phyloP scores from a whole-genome alignment of 2,329 filamentous ascomycete species.

The Claviceps purpurea region DNA sequence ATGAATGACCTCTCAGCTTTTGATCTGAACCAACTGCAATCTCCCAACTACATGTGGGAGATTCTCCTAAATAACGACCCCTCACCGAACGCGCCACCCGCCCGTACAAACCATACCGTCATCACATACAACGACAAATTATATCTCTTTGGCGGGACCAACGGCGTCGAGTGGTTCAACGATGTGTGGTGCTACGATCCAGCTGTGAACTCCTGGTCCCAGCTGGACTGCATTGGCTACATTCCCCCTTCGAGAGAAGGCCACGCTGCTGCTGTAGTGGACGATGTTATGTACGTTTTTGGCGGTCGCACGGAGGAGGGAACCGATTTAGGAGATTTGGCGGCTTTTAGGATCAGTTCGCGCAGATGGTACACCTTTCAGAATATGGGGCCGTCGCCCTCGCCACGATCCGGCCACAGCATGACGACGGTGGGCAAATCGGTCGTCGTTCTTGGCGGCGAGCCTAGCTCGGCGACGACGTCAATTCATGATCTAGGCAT shows the following conservation, averaged over 20 bases:
- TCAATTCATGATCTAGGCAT: conserved; percentile 75
- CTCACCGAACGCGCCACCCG: conserved; percentile 54
- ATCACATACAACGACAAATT: conserved; percentile 87
- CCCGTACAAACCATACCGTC: conserved; percentile 87
- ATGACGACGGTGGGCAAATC: conserved; percentile 94
- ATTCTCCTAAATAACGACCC: conserved; percentile 58
- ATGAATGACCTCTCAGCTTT: conserved; percentile 97
- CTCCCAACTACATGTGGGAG: conserved; percentile 86
- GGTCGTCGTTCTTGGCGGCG: conserved; percentile 82
- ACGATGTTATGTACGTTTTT: conserved; percentile 99
- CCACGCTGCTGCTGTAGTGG: conserved; percentile 83
- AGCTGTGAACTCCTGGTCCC: conserved; percentile 65
- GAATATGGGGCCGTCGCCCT: conserved; percentile 96
- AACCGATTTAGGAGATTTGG: conserved; percentile 80
- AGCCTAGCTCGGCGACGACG: conserved; percentile 76
- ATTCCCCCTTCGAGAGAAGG: conserved; percentile 90
- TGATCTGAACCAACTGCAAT: conserved; percentile 87
- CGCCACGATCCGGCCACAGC: conserved; percentile 84
- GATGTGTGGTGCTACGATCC: conserved; percentile 97
- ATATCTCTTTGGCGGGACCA: conserved; percentile 94
- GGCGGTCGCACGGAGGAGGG: conserved; percentile 92
- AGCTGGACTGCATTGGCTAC: conserved; percentile 93
- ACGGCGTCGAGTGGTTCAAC: conserved; percentile 95
- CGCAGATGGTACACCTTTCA: conserved; percentile 98
- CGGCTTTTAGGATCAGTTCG: conserved; percentile 61